phyloP scores from a whole-genome alignment of 176 grass and related monocot genomes.

The Alloteropsis semialata region DNA sequence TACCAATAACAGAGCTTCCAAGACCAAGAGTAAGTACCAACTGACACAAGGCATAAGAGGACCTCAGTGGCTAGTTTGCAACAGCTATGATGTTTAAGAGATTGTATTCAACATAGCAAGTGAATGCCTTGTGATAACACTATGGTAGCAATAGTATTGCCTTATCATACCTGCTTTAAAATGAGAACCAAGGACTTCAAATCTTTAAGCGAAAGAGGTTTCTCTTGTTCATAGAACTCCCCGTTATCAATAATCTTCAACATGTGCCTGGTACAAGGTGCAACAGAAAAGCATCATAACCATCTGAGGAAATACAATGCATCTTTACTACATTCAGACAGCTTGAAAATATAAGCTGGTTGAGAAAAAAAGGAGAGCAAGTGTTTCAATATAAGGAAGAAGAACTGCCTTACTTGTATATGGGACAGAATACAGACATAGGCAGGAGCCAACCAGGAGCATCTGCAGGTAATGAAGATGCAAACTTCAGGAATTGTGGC shows the following conservation, averaged over 20 bases:
- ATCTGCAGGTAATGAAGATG: constrained; percentile 48
- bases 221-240: constrained; percentile 97
- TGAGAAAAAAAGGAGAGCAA: constrained; percentile 10
- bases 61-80: background rate
- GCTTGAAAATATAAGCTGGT: background rate
- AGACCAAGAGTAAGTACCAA: background rate
- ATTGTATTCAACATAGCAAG: background rate
- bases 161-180: constrained; percentile 80
- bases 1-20: constrained; percentile 4
- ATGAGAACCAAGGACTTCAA: constrained; percentile 82
- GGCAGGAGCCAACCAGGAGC: constrained; percentile 84
- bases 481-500: constrained; percentile 70
- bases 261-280: constrained; percentile 69
- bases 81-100: constrained; percentile 15
- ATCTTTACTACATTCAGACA: background rate
- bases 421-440: constrained; percentile 92
- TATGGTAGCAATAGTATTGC: background rate
- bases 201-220: constrained; percentile 85
- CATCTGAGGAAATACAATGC: background rate
- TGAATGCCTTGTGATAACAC: background rate
- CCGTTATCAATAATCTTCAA: constrained; percentile 89
- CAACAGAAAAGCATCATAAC: constrained; percentile 27
- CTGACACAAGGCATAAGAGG: background rate
- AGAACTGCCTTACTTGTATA: constrained; percentile 75
- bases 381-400: background rate